phyloP scores from a whole-genome alignment of 345 rosid species.

The Anacardium occidentale region DNA sequence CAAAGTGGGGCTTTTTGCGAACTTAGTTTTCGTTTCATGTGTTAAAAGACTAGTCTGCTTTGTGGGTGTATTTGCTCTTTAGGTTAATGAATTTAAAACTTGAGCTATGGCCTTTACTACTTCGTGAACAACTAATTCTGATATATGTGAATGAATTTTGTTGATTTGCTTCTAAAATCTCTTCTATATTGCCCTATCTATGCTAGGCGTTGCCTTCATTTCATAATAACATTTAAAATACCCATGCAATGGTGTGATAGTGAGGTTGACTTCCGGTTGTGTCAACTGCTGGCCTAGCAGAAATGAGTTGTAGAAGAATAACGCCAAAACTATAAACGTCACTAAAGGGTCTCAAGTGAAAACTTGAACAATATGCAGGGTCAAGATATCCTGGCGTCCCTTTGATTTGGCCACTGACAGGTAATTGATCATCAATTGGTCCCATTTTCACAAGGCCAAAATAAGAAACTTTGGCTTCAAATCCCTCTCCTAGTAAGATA shows the following conservation, averaged over 20 bases:
- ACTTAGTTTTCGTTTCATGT: background rate
- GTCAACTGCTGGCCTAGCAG: slow-evolving; percentile 49
- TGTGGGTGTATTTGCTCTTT: no score
- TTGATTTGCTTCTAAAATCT: slow-evolving; percentile 41
- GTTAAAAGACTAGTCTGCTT: no score
- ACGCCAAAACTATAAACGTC: slow-evolving; percentile 66
- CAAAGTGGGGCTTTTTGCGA: background rate
- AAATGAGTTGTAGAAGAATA: slow-evolving; percentile 57
- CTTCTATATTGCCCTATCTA: slow-evolving; percentile 36
- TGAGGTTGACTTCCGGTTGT: slow-evolving; percentile 27
- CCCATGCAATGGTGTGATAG: slow-evolving; percentile 58
- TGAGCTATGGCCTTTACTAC: no score
- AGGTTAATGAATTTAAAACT: no score
- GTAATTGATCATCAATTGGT: slow-evolving; percentile 56
- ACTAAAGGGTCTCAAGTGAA: slow-evolving; percentile 51
- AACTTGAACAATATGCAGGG: slow-evolving; percentile 57
- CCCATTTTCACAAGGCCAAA: no score
- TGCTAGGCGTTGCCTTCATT: no score
- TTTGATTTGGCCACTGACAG: slow-evolving; percentile 58
- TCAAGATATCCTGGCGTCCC: slow-evolving; percentile 72
- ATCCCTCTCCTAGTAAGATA: no score
- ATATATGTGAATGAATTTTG: no score
- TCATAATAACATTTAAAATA: no score
- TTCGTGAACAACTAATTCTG: background rate
- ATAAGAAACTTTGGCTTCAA: no score